A percentile compares a stretch with the other conserved stretches of the same genome.
Conservation (phyloP, 2,329 filamentous ascomycete species). For the Didymella segeticola region DNA sequence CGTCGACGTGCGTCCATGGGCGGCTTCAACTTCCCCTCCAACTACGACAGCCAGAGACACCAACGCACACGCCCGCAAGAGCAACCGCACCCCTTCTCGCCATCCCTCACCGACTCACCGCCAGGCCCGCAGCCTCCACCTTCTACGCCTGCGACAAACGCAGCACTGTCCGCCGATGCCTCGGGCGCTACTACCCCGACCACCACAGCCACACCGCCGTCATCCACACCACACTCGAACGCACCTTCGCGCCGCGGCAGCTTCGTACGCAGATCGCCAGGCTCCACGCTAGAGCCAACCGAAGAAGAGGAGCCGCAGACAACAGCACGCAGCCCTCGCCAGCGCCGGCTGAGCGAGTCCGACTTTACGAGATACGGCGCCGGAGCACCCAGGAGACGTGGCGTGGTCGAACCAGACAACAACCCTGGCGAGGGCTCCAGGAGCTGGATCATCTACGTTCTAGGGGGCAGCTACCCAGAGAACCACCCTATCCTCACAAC, state of each 20-base stretch:
- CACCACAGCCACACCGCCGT: conserved; percentile 39
- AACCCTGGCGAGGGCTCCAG: conserved; percentile 65
- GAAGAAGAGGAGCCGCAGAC: conserved; percentile 51
- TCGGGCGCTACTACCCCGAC: conserved; percentile 57
- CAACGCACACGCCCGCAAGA: conserved; percentile 53
- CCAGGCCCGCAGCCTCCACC: conserved; percentile 67
- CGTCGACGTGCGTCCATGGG: conserved; percentile 62
- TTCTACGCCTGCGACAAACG: conserved; percentile 66
- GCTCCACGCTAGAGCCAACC: conserved; percentile 53
- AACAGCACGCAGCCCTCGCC: conserved; percentile 53
- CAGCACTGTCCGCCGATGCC: conserved; percentile 61
- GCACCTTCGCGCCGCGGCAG: conserved; percentile 50
- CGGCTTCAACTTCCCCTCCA: conserved; percentile 58
- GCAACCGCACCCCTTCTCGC: conserved; percentile 50
- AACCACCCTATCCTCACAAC: conserved; percentile 74
- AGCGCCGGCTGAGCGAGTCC: conserved; percentile 65
- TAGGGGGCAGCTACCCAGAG: conserved; percentile 72
- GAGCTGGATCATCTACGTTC: conserved; percentile 76
- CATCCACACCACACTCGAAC: conserved; percentile 45
- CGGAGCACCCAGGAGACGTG: conserved; percentile 67
- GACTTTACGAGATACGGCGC: conserved; percentile 68
- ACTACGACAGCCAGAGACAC: conserved; percentile 62
- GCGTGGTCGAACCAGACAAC: conserved; percentile 64
- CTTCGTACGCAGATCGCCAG: conserved; percentile 48
- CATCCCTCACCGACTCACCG: conserved; percentile 60